Base-by-base conservation (phyloP, 2,329 filamentous ascomycete species). In the Zopfia rhizophila region DNA sequence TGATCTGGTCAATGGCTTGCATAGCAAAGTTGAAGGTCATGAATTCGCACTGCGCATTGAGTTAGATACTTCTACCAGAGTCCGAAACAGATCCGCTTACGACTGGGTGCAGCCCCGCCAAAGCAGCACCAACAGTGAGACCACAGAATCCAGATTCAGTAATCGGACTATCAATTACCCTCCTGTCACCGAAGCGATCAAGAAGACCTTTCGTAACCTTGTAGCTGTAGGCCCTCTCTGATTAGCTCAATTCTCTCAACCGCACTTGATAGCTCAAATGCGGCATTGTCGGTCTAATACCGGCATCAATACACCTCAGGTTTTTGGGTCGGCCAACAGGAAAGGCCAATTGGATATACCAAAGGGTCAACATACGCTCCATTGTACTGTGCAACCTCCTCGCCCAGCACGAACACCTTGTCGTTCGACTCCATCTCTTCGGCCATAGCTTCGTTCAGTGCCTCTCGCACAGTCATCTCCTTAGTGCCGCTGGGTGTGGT, bases 1-100 rank as follows among this genome's bases (percentile, higher is more conserved):
- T 92, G 73, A 99, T 90, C 76, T 99, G 94, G 75, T 99, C 94
- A 76, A 99, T 99, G 73, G 94, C 91, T 81, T 99, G 94, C 94
- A 99, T 99, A 76, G 94, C 93, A 74, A 97, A 97, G 85, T 99
- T 99, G 86, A 96, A 97, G 69, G 94, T 99, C 94, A 99, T 99
- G 84, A 99, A 99, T 81, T 99, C 94, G 84, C 89, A 94, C 90
- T 94, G 59, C 38, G 27, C 6, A 13, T 46, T 56, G 25, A 51
- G 58, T 65, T 41, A 51, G 45, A 56, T 55, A 13, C 21, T 31
- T 24, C 11, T n/a, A 23, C 12, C 24, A 5, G 13, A 37, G 8
- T 10, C 13, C 2, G 7, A 7, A 23, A 13, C 19, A 23, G 21
- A 37, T 23, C 33, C 38, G 51, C 90, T 82, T 81, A 96, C 91